Percentiles rank a stretch among this genome's conserved stretches.
Conservation (phyloP, 768 basidiomycete genomes). For the Boletellus ananas region DNA sequence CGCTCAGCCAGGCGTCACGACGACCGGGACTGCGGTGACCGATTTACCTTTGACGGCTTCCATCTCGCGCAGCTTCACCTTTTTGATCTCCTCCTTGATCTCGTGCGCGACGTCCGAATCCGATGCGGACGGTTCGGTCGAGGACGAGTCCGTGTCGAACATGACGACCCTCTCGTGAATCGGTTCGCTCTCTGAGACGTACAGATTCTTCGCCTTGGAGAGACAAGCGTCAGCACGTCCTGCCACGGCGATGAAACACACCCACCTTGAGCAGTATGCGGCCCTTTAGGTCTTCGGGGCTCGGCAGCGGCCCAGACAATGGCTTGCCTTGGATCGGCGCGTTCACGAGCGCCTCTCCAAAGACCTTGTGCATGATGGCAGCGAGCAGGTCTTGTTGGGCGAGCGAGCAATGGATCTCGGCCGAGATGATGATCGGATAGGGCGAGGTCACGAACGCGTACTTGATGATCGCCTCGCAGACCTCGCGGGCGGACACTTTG, state of each 20-base stretch:
- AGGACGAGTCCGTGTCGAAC: conserved; percentile 41
- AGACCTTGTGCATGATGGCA: conserved; percentile 62
- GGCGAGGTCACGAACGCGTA: conserved; percentile 90
- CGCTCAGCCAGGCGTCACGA: conserved; percentile 13
- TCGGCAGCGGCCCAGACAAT: conserved; percentile 61
- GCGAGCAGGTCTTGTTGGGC: conserved; percentile 79
- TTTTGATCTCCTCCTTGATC: conserved; percentile 25
- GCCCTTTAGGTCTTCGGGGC: conserved; percentile 76
- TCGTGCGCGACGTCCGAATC: conserved; percentile 28
- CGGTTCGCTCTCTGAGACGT: conserved; percentile 41
- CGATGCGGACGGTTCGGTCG: conserved; percentile 37
- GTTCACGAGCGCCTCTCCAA: conserved; percentile 52
- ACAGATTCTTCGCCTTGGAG: conserved; percentile 72
- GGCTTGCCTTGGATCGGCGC: conserved; percentile 45
- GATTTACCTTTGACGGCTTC: conserved; percentile 36
- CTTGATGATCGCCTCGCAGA: conserved; percentile 78
- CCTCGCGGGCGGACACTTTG: conserved; percentile 74
- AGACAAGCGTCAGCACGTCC: background rate
- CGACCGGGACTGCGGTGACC: background rate
- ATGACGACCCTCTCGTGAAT: conserved; percentile 31
- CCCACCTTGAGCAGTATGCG: conserved; percentile 80
- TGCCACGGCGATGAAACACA: background rate
- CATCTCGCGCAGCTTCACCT: conserved; percentile 25
- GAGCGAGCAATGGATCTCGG: conserved; percentile 83
- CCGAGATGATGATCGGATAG: conserved; percentile 90